phyloP scores from a whole-genome alignment of 192 early-diverging fungal species.

The Chytriomyces sp. region DNA sequence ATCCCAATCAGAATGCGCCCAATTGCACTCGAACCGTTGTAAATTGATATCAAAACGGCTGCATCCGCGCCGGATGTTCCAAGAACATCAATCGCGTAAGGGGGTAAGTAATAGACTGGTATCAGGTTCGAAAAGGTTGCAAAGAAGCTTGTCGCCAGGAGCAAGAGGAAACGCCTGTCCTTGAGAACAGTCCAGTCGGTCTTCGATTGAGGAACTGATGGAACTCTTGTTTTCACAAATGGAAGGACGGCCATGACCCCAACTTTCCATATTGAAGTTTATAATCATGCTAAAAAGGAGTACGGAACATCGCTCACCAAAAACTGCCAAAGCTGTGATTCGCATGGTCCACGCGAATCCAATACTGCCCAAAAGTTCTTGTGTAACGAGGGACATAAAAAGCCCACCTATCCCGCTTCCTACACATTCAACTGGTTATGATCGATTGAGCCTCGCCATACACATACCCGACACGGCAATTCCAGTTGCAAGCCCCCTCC shows the following conservation, averaged over 20 bases:
- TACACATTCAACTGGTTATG: conserved; percentile 60
- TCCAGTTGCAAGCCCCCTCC: no score
- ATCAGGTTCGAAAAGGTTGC: conserved; percentile 32
- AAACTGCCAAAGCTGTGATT: conserved; percentile 60
- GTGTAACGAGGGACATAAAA: conserved; percentile 59
- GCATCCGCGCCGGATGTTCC: not conserved
- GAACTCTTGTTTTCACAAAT: no score
- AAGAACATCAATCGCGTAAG: not conserved
- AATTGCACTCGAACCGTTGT: conserved; percentile 65
- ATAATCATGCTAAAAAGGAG: no score
- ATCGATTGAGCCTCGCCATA: conserved; percentile 73
- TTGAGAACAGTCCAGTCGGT: conserved; percentile 14
- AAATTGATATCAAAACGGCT: conserved; percentile 52
- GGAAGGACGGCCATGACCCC: not conserved
- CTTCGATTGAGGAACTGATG: conserved; percentile 12
- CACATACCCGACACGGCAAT: conserved; percentile 63
- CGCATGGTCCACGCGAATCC: conserved; percentile 69
- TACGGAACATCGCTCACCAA: conserved; percentile 8
- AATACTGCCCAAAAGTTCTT: conserved; percentile 56
- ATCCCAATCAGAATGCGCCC: conserved; percentile 68
- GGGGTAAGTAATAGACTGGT: not conserved
- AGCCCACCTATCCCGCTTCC: conserved; percentile 73
- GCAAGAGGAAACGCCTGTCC: conserved; percentile 2
- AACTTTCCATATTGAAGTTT: no score
- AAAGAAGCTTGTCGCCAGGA: conserved; percentile 41